A percentile compares a stretch with the other conserved stretches of the same genome.
Conservation (phyloP, 1,284 basidiomycete genomes). For the Tremellales sp. region DNA sequence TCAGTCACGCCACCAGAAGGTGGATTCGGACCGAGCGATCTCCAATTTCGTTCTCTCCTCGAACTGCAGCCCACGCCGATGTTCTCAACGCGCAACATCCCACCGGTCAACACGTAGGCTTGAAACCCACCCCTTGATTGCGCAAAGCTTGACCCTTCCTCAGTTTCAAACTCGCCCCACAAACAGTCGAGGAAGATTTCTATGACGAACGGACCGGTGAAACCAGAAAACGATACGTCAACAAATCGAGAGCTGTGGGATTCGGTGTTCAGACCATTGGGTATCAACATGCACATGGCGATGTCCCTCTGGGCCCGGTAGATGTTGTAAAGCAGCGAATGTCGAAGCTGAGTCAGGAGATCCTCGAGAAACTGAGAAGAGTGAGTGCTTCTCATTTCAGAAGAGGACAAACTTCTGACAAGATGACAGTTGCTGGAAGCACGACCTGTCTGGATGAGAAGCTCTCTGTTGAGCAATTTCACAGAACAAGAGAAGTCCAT, state of each 20-base stretch:
- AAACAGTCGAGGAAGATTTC: conserved; percentile 26
- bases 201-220: conserved; percentile 33
- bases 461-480: conserved; percentile 78
- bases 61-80: conserved; percentile 41
- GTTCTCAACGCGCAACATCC: conserved; percentile 28
- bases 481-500: conserved; percentile 51
- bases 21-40: conserved; percentile 7
- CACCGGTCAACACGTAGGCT: conserved; percentile 28
- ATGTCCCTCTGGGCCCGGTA: conserved; percentile 64
- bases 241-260: conserved; percentile 25
- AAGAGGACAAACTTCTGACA: conserved; percentile 1
- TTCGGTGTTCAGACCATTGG: conserved; percentile 23
- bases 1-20: conserved; percentile 19
- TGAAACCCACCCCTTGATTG: background rate
- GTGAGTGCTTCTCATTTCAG: conserved; percentile 46
- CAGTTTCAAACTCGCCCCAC: conserved; percentile 24
- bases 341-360: conserved; percentile 56
- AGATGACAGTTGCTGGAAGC: conserved; percentile 50
- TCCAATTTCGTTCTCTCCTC: conserved; percentile 25
- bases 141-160: background rate
- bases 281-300: conserved; percentile 17
- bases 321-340: conserved; percentile 49
- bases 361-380: conserved; percentile 60
- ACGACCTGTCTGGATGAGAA: conserved; percentile 84
- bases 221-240: conserved; percentile 29